Percentiles rank a stretch among this genome's conserved stretches.
Conservation (phyloP, 768 basidiomycete species). For the Amanita jacksonii region DNA sequence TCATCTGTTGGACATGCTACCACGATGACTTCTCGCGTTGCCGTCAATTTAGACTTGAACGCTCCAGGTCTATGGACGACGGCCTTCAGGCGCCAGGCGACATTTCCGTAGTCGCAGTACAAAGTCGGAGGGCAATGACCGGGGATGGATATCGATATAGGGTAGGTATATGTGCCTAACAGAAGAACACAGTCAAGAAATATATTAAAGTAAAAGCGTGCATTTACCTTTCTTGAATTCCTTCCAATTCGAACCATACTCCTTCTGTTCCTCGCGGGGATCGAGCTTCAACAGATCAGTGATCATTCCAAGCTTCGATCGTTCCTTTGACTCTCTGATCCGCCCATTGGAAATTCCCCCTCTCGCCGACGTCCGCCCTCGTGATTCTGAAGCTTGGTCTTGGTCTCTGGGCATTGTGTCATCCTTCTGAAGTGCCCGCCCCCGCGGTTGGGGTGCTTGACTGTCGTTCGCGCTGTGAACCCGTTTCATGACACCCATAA, state of each 20-base stretch:
- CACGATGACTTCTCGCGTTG: conserved; percentile 63
- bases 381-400: no score
- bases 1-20: conserved; percentile 74
- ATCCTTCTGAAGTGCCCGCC: conserved; percentile 15
- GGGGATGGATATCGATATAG: conserved; percentile 86
- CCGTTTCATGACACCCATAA: conserved; percentile 43
- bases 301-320: conserved; percentile 27
- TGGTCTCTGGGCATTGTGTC: no score
- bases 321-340: conserved; percentile 19
- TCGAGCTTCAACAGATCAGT: conserved; percentile 31
- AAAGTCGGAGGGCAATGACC: conserved; percentile 70
- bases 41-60: conserved; percentile 61
- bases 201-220: background rate
- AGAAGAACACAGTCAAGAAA: background rate
- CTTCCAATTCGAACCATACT: conserved; percentile 56
- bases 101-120: conserved; percentile 63
- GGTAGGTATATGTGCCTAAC: conserved; percentile 85
- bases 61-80: conserved; percentile 77
- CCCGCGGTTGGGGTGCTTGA: conserved; percentile 8
- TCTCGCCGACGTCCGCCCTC: no score
- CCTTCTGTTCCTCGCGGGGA: conserved; percentile 24
- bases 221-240: conserved; percentile 77
- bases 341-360: background rate
- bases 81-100: conserved; percentile 75
- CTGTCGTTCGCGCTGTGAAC: conserved; percentile 5